Conservation (phyloP, 2,329 filamentous ascomycete species). For the Lecanicillium sp. region DNA sequence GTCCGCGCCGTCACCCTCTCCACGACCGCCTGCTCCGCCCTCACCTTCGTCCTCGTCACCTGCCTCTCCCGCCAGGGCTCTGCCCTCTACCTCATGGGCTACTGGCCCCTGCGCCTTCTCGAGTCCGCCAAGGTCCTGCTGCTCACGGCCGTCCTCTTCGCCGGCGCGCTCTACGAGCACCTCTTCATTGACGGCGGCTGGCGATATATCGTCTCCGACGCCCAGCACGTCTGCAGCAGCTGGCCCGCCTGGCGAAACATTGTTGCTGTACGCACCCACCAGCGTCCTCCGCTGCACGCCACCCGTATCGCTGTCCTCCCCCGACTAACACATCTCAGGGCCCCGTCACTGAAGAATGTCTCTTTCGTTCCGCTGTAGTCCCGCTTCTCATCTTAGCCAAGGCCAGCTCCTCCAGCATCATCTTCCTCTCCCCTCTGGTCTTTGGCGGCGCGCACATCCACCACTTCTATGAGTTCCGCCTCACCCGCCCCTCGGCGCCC, state of each 20-base stretch:
- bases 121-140: conserved; percentile 61
- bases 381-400: conserved; percentile 73
- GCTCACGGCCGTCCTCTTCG: conserved; percentile 73
- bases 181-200: conserved; percentile 67
- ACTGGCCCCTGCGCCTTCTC: conserved; percentile 66
- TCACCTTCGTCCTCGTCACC: conserved; percentile 62
- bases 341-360: conserved; percentile 84
- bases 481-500: conserved; percentile 69
- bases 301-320: not conserved
- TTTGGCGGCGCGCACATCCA: conserved; percentile 93
- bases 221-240: conserved; percentile 56
- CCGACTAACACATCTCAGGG: conserved; percentile 43
- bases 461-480: conserved; percentile 90
- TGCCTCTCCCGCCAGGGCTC: conserved; percentile 39
- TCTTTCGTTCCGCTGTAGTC: conserved; percentile 84
- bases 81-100: conserved; percentile 64
- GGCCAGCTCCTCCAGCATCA: conserved; percentile 50
- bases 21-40: conserved; percentile 59
- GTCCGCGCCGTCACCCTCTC: conserved; percentile 74
- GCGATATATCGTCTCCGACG: conserved; percentile 52
- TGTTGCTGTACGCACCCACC: conserved; percentile 60
- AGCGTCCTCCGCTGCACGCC: not conserved
- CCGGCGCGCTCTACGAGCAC: conserved; percentile 75
- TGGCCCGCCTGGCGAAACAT: conserved; percentile 85
- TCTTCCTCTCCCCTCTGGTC: conserved; percentile 79